Evolutionary conservation across 108 stramenopile species (phyloP), one percentile per base, ranked within the genome.

Genomic region (Nitzschia inconspicua): DNA sequence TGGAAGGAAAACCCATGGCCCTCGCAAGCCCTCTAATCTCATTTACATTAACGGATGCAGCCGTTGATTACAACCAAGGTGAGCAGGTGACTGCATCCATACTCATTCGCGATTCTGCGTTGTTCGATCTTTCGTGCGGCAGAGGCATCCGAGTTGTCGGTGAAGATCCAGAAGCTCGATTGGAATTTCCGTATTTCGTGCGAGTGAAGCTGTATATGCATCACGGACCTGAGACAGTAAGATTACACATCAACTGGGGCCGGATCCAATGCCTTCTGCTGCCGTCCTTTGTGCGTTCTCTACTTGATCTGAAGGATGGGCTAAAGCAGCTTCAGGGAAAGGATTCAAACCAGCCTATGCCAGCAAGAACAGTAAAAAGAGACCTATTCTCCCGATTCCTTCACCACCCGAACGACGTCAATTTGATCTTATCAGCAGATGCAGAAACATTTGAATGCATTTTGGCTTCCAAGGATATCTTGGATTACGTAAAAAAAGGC

Each of bases 361-460:
- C 14, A 3, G 13, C 55, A 0, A 10, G 9, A n/a, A 19, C 7
- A 5, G 32, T 16, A 9, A 66, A 52, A 49, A 14, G 13, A 44
- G 49, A 65, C 19, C 14, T 4, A 20, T 34, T 65, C n/a, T 13
- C 30, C 32, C 29, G 36, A 20, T 50, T 66, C 47, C 16, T 63
- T 47, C 44, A 53, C 13, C 24, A 47, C 36, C 53, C 44, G 8
- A 49, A 55, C 16, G 68, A 71, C 36, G 14, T 71, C 3, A 60
- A 66, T 18, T 29, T 76, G 19, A 43, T 42, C 0, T 18, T 76
- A n/a, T 43, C 64, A 0, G 60, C 66, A 29, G 44, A 64, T 20
- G 68, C 72, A 2, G 56, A 57, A 2, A 47, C 66, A 0, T 78
- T 78, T 49, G 76, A 78, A 50, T 69, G 66, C 46, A 69, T 78